Evolutionary conservation across 805 yeast genomes (phyloP).

Genomic region (Suhomyces canberraensis): DNA sequence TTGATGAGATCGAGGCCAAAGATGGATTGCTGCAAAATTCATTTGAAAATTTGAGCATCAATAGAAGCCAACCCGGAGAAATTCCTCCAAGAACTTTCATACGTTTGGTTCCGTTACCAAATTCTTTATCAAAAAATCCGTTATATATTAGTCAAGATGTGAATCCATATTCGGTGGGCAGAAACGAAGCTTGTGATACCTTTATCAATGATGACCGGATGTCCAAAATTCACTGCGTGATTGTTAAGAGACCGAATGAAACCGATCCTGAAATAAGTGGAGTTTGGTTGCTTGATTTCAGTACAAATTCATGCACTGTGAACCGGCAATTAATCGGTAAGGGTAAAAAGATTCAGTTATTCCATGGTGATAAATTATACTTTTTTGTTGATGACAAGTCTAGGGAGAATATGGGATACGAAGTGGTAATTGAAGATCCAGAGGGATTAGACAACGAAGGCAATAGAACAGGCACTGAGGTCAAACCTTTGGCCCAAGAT

Average conservation of each 20-base stretch:
- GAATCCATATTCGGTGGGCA: conserved; percentile 69
- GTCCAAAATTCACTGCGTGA: conserved; percentile 79
- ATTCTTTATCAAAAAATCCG: conserved; percentile 44
- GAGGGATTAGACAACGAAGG: conserved; percentile 65
- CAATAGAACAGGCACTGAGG: conserved; percentile 11
- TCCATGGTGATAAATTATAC: conserved; percentile 62
- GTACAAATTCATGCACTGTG: conserved; percentile 76
- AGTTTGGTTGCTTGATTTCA: conserved; percentile 74
- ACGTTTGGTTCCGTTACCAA: conserved; percentile 24
- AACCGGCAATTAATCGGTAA: conserved; percentile 58
- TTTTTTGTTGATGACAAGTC: conserved; percentile 60
- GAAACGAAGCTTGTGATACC: conserved; percentile 61
- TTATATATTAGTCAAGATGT: conserved; percentile 65
- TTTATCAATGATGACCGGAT: conserved; percentile 68
- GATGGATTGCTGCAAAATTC: not conserved
- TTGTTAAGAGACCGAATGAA: conserved; percentile 56
- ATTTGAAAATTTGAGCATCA: not conserved
- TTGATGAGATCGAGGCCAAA: not conserved
- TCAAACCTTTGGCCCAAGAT: conserved; percentile 15
- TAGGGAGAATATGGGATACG: conserved; percentile 52
- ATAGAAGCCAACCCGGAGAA: not conserved
- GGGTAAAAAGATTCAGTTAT: conserved; percentile 58
- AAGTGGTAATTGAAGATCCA: conserved; percentile 51
- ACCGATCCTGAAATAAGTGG: conserved; percentile 37
- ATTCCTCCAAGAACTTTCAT: conserved; percentile 62